Evolutionary conservation across 805 yeast species (phyloP).

Genomic region (Jamesozyma hellenica): DNA sequence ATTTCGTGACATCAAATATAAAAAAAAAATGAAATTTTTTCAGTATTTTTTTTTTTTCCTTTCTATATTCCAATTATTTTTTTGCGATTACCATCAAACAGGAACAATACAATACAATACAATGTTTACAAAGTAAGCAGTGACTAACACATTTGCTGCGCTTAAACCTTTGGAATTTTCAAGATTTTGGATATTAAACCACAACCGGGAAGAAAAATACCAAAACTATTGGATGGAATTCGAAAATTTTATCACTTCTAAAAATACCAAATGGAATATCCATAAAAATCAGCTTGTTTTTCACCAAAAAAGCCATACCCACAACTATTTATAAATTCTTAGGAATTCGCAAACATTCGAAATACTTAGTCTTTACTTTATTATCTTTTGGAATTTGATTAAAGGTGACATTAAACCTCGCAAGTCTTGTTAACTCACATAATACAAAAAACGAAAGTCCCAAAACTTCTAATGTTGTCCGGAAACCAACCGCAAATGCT

Average conservation of each 20-base stretch:
- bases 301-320: slow-evolving; percentile 60
- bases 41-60: no score
- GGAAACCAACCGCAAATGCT: slow-evolving; percentile 85
- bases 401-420: slow-evolving; percentile 90
- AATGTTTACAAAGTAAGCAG: no score
- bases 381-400: slow-evolving; percentile 84
- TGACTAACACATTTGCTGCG: no score
- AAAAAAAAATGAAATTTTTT: no score
- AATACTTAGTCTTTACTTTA: slow-evolving; percentile 77
- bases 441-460: slow-evolving; percentile 74
- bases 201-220: slow-evolving; percentile 75
- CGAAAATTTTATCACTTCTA: slow-evolving; percentile 47
- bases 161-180: slow-evolving; percentile 65
- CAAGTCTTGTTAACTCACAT: slow-evolving; percentile 87
- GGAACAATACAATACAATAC: no score
- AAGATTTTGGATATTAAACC: slow-evolving; percentile 85
- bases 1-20: no score
- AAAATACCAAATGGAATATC: slow-evolving; percentile 57
- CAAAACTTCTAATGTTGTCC: slow-evolving; percentile 69
- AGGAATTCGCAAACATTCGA: slow-evolving; percentile 96
- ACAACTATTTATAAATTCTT: slow-evolving; percentile 67
- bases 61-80: no score
- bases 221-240: slow-evolving; percentile 61
- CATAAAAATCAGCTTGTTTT: slow-evolving; percentile 36
- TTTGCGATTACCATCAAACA: no score